Evolutionary conservation across 441 rosid species (phyloP).

Genomic region (Bocquillonia castaneifolia): DNA sequence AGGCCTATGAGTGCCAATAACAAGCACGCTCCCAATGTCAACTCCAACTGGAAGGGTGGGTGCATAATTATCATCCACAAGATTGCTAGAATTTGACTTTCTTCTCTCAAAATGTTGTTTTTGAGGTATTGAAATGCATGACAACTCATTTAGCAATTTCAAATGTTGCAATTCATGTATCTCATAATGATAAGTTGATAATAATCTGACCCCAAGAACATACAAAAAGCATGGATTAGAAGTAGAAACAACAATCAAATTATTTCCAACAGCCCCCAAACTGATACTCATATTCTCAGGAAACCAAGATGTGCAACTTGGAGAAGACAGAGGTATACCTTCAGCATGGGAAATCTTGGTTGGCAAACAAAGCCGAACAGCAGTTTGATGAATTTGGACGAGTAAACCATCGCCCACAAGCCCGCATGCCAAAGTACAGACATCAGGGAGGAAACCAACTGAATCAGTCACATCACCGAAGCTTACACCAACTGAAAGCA

Average conservation of each 20-base stretch:
- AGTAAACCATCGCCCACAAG: conserved; percentile 75
- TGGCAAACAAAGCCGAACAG: conserved; percentile 83
- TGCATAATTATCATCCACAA: conserved; percentile 28
- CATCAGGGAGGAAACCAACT: conserved; percentile 90
- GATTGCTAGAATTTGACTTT: conserved; percentile 34
- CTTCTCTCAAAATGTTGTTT: conserved; percentile 46
- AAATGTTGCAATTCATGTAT: conserved; percentile 76
- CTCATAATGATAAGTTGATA: conserved; percentile 53
- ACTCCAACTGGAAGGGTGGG: conserved; percentile 58
- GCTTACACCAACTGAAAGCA: conserved; percentile 88
- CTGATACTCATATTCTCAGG: conserved; percentile 74
- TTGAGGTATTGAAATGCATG: conserved; percentile 82
- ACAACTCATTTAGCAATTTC: conserved; percentile 72
- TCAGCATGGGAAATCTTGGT: conserved; percentile 77
- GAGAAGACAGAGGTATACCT: conserved; percentile 64
- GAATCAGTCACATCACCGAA: conserved; percentile 92
- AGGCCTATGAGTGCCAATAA: conserved; percentile 94
- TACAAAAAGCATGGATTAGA: conserved; percentile 82
- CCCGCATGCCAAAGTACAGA: conserved; percentile 95
- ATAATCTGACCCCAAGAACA: conserved; percentile 70
- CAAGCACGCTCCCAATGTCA: conserved; percentile 55
- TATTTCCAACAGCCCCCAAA: conserved; percentile 87
- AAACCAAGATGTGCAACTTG: conserved; percentile 79
- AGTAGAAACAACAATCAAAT: conserved; percentile 76
- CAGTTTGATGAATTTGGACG: conserved; percentile 84